These are phyloP conservation scores for Mortierella hygrophila DNA, from an alignment of 192 early-diverging fungal species.

Conservation along the genomic window DNA sequence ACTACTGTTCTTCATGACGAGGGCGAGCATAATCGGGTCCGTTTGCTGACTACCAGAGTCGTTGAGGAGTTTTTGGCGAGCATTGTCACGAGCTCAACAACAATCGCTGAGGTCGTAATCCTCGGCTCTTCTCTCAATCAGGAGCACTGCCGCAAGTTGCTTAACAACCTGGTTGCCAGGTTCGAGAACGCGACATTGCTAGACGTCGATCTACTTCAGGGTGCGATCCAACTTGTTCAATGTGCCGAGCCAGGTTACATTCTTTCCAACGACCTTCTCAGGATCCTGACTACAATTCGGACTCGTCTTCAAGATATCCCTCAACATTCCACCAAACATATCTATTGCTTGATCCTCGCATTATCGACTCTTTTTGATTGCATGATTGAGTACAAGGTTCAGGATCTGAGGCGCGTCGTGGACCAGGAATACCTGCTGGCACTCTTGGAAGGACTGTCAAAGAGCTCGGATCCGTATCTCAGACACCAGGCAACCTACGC, in stretches of 20 bases:
- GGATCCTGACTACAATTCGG: background rate
- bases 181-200: background rate
- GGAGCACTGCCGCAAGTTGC: background rate
- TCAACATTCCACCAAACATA: background rate
- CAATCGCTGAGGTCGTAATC: background rate
- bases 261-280: background rate
- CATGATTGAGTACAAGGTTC: background rate
- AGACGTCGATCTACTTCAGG: background rate
- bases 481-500: background rate
- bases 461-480: background rate
- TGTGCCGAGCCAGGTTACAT: background rate
- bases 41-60: too few relatives aligned
- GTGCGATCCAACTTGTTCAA: background rate
- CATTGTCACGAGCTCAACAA: background rate
- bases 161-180: background rate
- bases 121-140: background rate
- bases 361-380: background rate
- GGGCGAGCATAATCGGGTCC: too few relatives aligned
- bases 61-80: background rate
- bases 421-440: background rate
- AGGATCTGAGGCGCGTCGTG: background rate
- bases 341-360: background rate
- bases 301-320: background rate
- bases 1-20: too few relatives aligned
- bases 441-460: background rate